Evolutionary conservation across 2,329 filamentous ascomycete genomes (phyloP).

Genomic region (Penicillium sp.): DNA sequence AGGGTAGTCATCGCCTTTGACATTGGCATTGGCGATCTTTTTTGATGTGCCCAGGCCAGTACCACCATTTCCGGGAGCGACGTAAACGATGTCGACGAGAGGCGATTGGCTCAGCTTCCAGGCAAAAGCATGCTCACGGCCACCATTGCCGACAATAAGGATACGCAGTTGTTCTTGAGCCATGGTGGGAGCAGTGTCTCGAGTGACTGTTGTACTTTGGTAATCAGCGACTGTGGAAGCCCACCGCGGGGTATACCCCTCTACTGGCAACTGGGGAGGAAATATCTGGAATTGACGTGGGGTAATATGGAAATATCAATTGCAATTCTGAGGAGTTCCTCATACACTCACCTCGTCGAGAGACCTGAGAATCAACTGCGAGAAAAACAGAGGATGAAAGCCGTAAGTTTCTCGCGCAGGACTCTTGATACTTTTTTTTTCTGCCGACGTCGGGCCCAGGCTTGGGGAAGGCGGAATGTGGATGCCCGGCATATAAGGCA

Average conservation of each 20-base stretch:
- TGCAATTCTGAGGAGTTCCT: background rate
- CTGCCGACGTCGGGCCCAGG: slow-evolving; percentile 20
- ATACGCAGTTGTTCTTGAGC: slow-evolving; percentile 59
- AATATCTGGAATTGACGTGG: background rate
- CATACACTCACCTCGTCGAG: slow-evolving; percentile 21
- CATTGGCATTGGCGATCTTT: slow-evolving; percentile 70
- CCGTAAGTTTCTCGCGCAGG: slow-evolving; percentile 6
- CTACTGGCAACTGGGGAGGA: slow-evolving; percentile 1
- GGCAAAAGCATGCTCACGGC: slow-evolving; percentile 88
- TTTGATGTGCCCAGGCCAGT: slow-evolving; percentile 56
- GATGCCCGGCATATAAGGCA: background rate
- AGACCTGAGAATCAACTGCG: slow-evolving; percentile 25
- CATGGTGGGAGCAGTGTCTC: slow-evolving; percentile 33
- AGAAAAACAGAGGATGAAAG: slow-evolving; percentile 11
- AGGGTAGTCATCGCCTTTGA: slow-evolving; percentile 74
- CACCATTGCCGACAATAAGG: slow-evolving; percentile 88
- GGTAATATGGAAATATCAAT: too few relatives aligned
- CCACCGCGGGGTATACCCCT: slow-evolving; percentile 25
- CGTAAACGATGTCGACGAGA: slow-evolving; percentile 69
- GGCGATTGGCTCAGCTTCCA: slow-evolving; percentile 89
- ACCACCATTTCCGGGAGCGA: slow-evolving; percentile 79
- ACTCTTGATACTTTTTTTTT: slow-evolving; percentile 25
- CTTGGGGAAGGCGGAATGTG: background rate
- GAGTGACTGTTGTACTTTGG: slow-evolving; percentile 17
- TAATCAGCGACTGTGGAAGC: slow-evolving; percentile 21